Evolutionary conservation across 257 asterid genomes (phyloP), one percentile per base, ranked within the genome.

Genomic region (Solanum stenotomum): DNA sequence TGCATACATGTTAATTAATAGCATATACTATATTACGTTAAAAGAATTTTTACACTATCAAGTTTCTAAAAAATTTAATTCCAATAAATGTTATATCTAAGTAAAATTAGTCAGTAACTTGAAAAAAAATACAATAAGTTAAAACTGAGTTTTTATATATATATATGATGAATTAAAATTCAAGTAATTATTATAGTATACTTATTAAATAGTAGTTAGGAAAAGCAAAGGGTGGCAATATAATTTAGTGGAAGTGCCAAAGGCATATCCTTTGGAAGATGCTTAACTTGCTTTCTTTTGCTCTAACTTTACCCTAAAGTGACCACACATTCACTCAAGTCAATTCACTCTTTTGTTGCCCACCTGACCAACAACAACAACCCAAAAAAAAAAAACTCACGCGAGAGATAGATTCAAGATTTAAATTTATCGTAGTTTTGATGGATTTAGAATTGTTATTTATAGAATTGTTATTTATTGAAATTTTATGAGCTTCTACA

Each of bases 181-280:
- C 11, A 9, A 83, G 31, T 31, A 52, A 76, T 46, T 87, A 44
- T 2, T 71, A 42, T 20, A 44, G 49, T 68, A 40, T 40, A 52
- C 42, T 49, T 14, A 49, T 46, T 37, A 42, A 42, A 29, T 27
- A 40, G 34, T 68, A 74, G 40, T 38, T 70, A 29, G 68, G 42
- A 71, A 70, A 71, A 42, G 88, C 27, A 20, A 31, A 29, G 52
- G 75, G 75, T 6, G 22, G 35, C 75, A 25, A 27, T 13, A 68
- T 68, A 68, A 68, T 79, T 70, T 59, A 12, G 49, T 23, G 87
- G 78, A 85, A 56, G 67, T 88, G 90, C 65, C 49, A 82, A 90
- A 25, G 91, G 92, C 87, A 90, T 90, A 90, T 90, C 59, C 92
- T 79, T 33, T 70, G 90, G 91, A 92, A 95, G 94, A 95, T 95